phyloP scores from a whole-genome alignment of 192 early-diverging fungal species.

The Linnemannia schmuckeri region DNA sequence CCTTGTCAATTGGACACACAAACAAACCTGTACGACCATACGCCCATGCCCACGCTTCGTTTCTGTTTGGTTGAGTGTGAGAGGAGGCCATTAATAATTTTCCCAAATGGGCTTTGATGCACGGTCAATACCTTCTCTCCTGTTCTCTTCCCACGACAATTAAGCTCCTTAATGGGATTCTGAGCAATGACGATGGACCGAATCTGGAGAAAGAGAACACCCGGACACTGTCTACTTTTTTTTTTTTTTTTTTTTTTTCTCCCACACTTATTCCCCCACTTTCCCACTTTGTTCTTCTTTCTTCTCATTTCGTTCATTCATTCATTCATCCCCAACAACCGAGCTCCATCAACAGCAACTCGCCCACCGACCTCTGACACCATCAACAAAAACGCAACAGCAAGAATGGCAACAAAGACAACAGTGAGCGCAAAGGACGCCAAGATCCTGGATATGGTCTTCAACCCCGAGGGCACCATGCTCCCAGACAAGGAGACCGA shows the following conservation, averaged over 20 bases:
- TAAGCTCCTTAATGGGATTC: not conserved
- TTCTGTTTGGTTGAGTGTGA: not conserved
- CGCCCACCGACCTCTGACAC: not conserved
- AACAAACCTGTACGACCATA: not conserved
- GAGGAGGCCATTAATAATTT: not conserved
- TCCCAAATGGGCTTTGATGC: not conserved
- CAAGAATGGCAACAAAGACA: conserved; percentile 28
- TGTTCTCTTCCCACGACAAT: not conserved
- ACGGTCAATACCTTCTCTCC: not conserved
- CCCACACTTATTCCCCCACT: not conserved
- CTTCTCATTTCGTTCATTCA: not conserved
- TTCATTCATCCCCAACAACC: not conserved
- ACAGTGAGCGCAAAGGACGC: conserved; percentile 48
- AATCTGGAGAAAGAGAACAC: not conserved
- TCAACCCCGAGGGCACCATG: conserved; percentile 57
- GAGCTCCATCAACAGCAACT: not conserved
- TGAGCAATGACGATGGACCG: not conserved
- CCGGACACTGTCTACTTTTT: not conserved
- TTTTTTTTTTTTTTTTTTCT: not conserved
- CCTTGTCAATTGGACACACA: not conserved
- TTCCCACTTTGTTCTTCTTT: not conserved
- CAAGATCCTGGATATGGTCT: conserved; percentile 56
- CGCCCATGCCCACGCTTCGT: not conserved
- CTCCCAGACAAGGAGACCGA: conserved; percentile 51
- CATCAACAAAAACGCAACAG: not conserved